phyloP scores from a whole-genome alignment of 176 grass and related monocot genomes.

The Sorghum bicolor region Sorghum_bicolor_NCBIv3 NC_012874.2:19974001-19974500 shows the following conservation, averaged over 20 bases:
- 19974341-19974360: not conserved
- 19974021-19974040: conserved; percentile 40
- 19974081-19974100: conserved; percentile 84
- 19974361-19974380: not conserved
- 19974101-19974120: conserved; percentile 97
- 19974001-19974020: conserved; percentile 9
- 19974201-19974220: not conserved
- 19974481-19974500: not conserved
- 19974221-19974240: not conserved
- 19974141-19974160: conserved; percentile 10
- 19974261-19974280: not conserved
- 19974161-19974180: not conserved
- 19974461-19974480: not conserved
- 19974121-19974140: conserved; percentile 90
- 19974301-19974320: not conserved
- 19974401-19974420: not conserved
- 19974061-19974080: conserved; percentile 90
- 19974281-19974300: not conserved
- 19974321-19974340: not conserved
- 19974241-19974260: not conserved
- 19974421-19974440: not conserved
- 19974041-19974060: conserved; percentile 79
- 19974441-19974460: not conserved
- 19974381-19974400: not conserved
- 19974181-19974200: not conserved